Base-by-base conservation (phyloP, 2,329 filamentous ascomycete species). In the Ilyonectria robusta region DNA sequence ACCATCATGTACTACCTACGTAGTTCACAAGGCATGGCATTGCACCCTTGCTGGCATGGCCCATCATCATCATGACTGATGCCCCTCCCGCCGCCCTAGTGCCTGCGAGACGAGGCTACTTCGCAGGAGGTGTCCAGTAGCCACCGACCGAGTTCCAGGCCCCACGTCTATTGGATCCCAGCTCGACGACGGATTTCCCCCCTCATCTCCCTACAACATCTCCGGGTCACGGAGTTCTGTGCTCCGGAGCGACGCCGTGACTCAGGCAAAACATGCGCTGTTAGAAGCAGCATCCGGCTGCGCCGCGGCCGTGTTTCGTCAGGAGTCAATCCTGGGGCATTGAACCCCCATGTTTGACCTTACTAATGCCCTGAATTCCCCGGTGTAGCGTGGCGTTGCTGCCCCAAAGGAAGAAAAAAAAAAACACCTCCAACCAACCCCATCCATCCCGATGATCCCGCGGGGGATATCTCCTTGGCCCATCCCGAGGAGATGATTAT, bases 121-220 rank as follows among this genome's bases (percentile, higher is more conserved):
- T 57, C 59, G 19, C 42, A 37, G 54, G 66, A 72, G 56, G 70
- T 71, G 72, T 73, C 70, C 60, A 65, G 69, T 35, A 55, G 59
- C 66, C 59, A 69, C 71, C 73, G 73, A 70, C 73, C 72, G 64
- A 75, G 70, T 75, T 75, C 73, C 73, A 75, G 73, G 53, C 63
- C 44, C 63, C 63, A 62, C 61, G 48, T 53, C 44, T 19, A 65
- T 65, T 62, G 65, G 42, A 42, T 60, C 40, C 37, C 23, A 55
- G 35, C 17, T 54, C 54, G 19, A 55, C 31, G 23, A 58, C 65
- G 59, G 65, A 59, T 59, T 66, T 59, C 60, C 23, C 13, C 29
- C 10, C 17, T 17, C 9, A 4, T 6, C 29, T 64, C 61, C 46
- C 62, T 50, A 60, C 19, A 40, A 47, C 53, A 61, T 66, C 58